Percentiles rank a stretch among this genome's conserved stretches.
Evolutionary conservation across 2,329 filamentous ascomycete genomes (phyloP).

Genomic region (Paraphoma sp.): DNA sequence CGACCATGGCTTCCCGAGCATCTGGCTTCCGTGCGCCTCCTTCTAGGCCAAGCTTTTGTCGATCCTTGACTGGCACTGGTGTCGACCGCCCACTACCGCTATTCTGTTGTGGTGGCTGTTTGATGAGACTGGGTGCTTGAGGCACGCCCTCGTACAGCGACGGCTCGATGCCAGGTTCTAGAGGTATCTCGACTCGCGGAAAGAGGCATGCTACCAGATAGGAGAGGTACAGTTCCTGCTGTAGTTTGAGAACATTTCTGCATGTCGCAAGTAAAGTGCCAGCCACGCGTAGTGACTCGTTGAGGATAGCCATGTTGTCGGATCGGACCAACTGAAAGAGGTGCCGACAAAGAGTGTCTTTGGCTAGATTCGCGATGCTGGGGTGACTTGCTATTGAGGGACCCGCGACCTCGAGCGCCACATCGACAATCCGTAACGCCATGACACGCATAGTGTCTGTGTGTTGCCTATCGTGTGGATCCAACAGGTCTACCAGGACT

Average conservation of each 20-base stretch:
- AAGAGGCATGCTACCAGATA: slow-evolving; percentile 95
- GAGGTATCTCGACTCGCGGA: slow-evolving; percentile 90
- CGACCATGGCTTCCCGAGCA: slow-evolving; percentile 96
- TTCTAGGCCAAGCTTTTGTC: slow-evolving; percentile 90
- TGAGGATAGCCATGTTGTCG: slow-evolving; percentile 93
- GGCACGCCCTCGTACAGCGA: slow-evolving; percentile 92
- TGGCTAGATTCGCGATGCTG: slow-evolving; percentile 82
- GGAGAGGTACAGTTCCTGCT: slow-evolving; percentile 94
- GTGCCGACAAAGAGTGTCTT: slow-evolving; percentile 91
- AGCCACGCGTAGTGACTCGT: slow-evolving; percentile 90
- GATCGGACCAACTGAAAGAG: slow-evolving; percentile 95
- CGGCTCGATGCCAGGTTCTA: slow-evolving; percentile 88
- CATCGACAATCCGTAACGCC: slow-evolving; percentile 95
- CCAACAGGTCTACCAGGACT: slow-evolving; percentile 89
- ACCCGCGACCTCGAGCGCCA: slow-evolving; percentile 93
- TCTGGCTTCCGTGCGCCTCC: slow-evolving; percentile 92
- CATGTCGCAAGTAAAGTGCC: slow-evolving; percentile 92
- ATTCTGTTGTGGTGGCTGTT: slow-evolving; percentile 73
- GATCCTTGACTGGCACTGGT: slow-evolving; percentile 88
- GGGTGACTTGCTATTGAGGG: slow-evolving; percentile 94
- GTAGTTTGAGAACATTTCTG: slow-evolving; percentile 86
- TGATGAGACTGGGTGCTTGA: slow-evolving; percentile 85
- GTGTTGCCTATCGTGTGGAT: slow-evolving; percentile 90
- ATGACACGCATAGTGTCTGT: slow-evolving; percentile 97
- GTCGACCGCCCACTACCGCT: slow-evolving; percentile 79